A percentile compares a stretch with the other conserved stretches of the same genome.
phyloP scores from a whole-genome alignment of 2,329 filamentous ascomycete species.

The Corniculantispora saksenae region DNA sequence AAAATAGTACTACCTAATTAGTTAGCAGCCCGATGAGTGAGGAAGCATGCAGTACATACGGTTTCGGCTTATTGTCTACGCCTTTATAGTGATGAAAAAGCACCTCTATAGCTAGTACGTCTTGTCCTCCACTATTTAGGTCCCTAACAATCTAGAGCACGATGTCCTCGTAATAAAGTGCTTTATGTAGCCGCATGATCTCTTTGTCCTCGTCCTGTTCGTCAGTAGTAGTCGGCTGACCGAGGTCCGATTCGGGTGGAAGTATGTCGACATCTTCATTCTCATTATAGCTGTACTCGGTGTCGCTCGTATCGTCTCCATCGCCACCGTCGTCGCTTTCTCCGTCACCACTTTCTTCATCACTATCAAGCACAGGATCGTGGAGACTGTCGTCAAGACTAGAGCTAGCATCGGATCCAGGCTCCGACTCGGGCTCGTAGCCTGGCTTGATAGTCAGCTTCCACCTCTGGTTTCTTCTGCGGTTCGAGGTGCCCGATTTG shows the following conservation, averaged over 20 bases:
- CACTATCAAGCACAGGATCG: background rate
- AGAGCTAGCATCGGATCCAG: background rate
- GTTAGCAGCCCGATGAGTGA: background rate
- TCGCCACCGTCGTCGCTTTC: too few species aligned
- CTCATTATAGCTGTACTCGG: slow-evolving; percentile 8
- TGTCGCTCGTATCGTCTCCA: slow-evolving; percentile 9
- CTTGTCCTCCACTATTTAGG: slow-evolving; percentile 13
- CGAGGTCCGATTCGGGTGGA: background rate
- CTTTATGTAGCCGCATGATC: slow-evolving; percentile 11
- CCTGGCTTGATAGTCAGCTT: background rate
- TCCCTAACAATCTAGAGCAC: slow-evolving; percentile 18
- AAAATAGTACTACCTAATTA: slow-evolving; percentile 14
- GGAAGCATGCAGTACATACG: slow-evolving; percentile 1
- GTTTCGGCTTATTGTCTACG: slow-evolving; percentile 19
- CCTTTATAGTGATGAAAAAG: slow-evolving; percentile 19
- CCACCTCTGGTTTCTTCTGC: background rate
- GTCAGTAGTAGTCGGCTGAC: background rate
- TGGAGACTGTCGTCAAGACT: background rate
- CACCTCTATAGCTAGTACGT: slow-evolving; percentile 20
- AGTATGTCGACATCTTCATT: slow-evolving; percentile 7
- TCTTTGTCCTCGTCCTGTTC: slow-evolving; percentile 1
- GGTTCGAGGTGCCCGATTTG: background rate
- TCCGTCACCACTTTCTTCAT: background rate
- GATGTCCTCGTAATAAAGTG: slow-evolving; percentile 19
- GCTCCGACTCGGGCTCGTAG: background rate